Evolutionary conservation across 306 rosid genomes (phyloP), one percentile per base, ranked within the genome.

Genomic region (Gynostemma pentaphyllum): DNA sequence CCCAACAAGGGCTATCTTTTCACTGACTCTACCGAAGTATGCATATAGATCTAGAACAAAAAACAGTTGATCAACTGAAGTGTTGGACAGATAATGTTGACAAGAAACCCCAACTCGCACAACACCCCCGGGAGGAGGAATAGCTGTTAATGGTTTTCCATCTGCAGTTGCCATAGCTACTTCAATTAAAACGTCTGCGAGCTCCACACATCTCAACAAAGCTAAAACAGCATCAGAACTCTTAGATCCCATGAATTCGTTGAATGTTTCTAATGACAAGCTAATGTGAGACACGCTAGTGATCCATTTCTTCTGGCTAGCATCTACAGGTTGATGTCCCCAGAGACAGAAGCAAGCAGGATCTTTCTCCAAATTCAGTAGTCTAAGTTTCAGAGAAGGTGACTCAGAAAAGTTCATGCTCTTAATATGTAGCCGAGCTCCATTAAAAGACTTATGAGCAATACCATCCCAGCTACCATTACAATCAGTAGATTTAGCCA

Each of bases 341-440:
- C 97, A 91, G 53, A 91, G 85, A 77, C 82, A 79, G 74, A 91
- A 91, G 83, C 97, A 91, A 73, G 95, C 89, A 77, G 97, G 96
- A 80, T 91, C 97, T 74, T 83, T 87, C 59, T 91, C 97, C 71
- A 91, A 76, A 73, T 81, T 85, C 69, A 91, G 68, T 72, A 85
- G 70, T 79, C 57, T 74, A 55, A 87, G 64, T 55, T 78, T 73
- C 59, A 91, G 70, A 14, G 81, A 80, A 52, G 97, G 95, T 32
- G 95, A 85, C 59, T 80, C 83, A 21, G 80, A 70, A 78, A 87
- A 85, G 75, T 41, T 64, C 66, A 91, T 83, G 70, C 62, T 83
- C 69, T 80, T 83, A 69, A 91, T 79, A 61, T 85, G 91, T 71
- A 91, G 95, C 66, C 85, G 85, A 71, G 96, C 96, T 67, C 97